Evolutionary conservation across 1,139 yeast genomes (phyloP).

Genomic region (Taphrina communis): DNA sequence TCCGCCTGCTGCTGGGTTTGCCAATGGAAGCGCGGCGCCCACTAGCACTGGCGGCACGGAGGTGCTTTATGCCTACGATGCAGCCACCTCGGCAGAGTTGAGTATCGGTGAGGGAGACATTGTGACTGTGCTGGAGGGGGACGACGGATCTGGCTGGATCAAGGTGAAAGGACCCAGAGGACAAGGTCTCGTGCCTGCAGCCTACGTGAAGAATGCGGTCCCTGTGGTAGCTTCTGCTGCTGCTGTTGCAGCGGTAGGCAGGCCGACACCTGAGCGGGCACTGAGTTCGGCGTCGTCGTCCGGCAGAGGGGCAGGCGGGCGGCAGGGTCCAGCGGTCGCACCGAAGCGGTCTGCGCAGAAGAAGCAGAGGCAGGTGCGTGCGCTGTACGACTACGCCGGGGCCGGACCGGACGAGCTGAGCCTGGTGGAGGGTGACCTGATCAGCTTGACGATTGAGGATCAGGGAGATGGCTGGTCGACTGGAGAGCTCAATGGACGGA

Average conservation of each 20-base stretch:
- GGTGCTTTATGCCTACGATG: slow-evolving; percentile 62
- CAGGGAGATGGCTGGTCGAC: slow-evolving; percentile 97
- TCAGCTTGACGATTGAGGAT: slow-evolving; percentile 72
- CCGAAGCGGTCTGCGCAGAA: slow-evolving; percentile 78
- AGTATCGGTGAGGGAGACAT: slow-evolving; percentile 66
- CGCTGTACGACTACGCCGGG: slow-evolving; percentile 78
- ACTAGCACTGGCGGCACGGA: slow-evolving; percentile 60
- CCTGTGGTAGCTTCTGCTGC: slow-evolving; percentile 32
- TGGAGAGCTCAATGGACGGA: slow-evolving; percentile 55
- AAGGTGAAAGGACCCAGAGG: slow-evolving; percentile 56
- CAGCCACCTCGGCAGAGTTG: slow-evolving; percentile 78
- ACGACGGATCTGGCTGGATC: slow-evolving; percentile 97
- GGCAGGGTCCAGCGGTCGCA: slow-evolving; percentile 78
- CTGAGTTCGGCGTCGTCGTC: slow-evolving; percentile 41
- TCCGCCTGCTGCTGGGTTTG: slow-evolving; percentile 31
- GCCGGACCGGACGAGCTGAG: slow-evolving; percentile 83
- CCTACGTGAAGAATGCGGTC: slow-evolving; percentile 65
- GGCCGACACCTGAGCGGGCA: slow-evolving; percentile 7
- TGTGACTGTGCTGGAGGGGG: slow-evolving; percentile 64
- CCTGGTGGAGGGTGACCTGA: slow-evolving; percentile 73
- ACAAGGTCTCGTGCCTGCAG: slow-evolving; percentile 83
- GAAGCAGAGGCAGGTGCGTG: slow-evolving; percentile 65
- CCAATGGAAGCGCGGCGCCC: slow-evolving; percentile 41
- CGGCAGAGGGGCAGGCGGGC: slow-evolving; percentile 52
- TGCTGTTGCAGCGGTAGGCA: slow-evolving; percentile 5